Percentiles rank a stretch among this genome's conserved stretches.
Conservation (phyloP, 2,329 filamentous ascomycete species). For the Nannizzia gypsea region DNA sequence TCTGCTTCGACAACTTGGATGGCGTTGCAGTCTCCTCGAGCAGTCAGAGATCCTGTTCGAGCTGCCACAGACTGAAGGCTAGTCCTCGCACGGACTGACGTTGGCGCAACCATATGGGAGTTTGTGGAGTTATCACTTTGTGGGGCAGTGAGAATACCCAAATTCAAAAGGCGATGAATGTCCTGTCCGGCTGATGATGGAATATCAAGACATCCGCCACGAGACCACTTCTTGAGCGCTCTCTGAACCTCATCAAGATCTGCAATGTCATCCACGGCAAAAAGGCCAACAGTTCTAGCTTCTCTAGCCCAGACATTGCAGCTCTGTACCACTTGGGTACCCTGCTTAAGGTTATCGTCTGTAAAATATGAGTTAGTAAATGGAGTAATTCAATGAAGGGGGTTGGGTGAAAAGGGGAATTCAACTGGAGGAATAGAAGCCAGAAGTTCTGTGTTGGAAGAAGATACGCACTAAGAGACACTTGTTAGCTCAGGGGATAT, state of each 20-base stretch:
- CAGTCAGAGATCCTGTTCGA: too few species aligned
- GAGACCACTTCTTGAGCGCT: background rate
- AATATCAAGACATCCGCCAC: background rate
- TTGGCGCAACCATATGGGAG: too few species aligned
- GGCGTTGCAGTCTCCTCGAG: constrained; percentile 7
- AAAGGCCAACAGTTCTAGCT: background rate
- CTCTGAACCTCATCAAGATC: background rate
- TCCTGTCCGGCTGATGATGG: background rate
- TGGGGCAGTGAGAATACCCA: background rate
- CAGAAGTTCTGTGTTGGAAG: too few species aligned
- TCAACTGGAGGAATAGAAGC: too few species aligned
- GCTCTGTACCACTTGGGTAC: background rate
- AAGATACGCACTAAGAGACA: too few species aligned
- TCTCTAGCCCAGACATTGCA: background rate
- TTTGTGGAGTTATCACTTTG: background rate
- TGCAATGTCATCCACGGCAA: background rate
- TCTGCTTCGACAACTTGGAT: constrained; percentile 14
- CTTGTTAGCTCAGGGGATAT: too few species aligned
- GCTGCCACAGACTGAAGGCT: background rate
- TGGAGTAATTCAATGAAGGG: background rate
- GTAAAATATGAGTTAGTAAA: too few species aligned
- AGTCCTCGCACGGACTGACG: background rate
- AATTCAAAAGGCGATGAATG: background rate
- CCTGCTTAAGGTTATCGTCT: background rate
- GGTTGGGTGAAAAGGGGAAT: too few species aligned